Percentiles rank a stretch among this genome's conserved stretches.
Evolutionary conservation across 805 yeast species (phyloP).

Genomic region (Yarrowia sp.): DNA sequence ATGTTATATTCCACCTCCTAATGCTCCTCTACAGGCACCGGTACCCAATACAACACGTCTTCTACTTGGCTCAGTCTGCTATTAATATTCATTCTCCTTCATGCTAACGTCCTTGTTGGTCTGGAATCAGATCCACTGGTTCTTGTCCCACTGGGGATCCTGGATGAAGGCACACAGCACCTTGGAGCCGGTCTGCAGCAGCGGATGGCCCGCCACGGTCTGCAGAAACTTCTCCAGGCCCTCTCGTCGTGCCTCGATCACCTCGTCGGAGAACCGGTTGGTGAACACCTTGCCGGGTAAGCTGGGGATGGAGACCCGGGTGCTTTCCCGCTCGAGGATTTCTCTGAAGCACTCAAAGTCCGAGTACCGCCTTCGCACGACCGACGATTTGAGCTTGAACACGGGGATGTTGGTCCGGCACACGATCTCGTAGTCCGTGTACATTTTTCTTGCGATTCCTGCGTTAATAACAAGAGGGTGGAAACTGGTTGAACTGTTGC

Average conservation of each 20-base stretch:
- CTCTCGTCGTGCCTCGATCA: slow-evolving; percentile 76
- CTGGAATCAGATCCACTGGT: slow-evolving; percentile 25
- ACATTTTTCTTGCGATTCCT: slow-evolving; percentile 57
- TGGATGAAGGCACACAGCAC: slow-evolving; percentile 81
- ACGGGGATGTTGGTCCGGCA: slow-evolving; percentile 92
- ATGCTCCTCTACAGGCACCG: too few species aligned
- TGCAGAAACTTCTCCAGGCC: slow-evolving; percentile 79
- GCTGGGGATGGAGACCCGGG: slow-evolving; percentile 78
- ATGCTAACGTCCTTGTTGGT: background rate
- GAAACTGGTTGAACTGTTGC: too few species aligned
- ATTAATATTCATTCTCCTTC: slow-evolving; percentile 16
- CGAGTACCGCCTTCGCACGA: slow-evolving; percentile 81
- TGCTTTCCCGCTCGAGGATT: slow-evolving; percentile 69
- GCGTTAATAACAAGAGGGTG: slow-evolving; percentile 11
- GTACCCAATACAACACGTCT: too few species aligned
- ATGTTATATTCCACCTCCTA: too few species aligned
- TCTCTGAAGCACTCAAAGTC: slow-evolving; percentile 83
- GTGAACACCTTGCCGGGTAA: slow-evolving; percentile 85
- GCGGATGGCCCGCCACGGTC: slow-evolving; percentile 85
- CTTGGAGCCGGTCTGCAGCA: slow-evolving; percentile 81
- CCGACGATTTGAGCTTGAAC: slow-evolving; percentile 60
- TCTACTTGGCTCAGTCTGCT: too few species aligned
- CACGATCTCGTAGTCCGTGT: slow-evolving; percentile 86
- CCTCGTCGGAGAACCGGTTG: slow-evolving; percentile 75
- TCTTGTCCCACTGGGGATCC: slow-evolving; percentile 73